A percentile compares a stretch with the other conserved stretches of the same genome.
Conservation (phyloP, 345 rosid species). For the Populus davidiana region DNA sequence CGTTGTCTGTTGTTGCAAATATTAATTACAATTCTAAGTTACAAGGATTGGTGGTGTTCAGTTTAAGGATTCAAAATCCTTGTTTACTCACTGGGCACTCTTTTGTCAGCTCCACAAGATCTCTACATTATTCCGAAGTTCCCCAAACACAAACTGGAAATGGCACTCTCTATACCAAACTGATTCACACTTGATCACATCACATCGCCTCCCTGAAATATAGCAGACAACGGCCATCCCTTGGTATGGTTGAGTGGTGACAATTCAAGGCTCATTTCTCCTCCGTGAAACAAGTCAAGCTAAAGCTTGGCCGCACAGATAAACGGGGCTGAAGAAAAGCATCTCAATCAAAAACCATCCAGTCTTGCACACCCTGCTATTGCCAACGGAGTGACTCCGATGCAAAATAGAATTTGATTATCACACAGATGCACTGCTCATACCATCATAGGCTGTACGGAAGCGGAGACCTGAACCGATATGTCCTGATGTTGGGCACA, state of each 20-base stretch:
- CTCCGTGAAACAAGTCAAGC: too few relatives aligned
- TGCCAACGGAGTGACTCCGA: constrained; percentile 6
- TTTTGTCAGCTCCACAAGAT: background rate
- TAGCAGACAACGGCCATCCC: background rate
- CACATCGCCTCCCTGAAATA: background rate
- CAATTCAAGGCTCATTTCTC: background rate
- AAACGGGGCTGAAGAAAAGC: background rate
- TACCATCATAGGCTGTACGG: constrained; percentile 55
- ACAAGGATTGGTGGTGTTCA: background rate
- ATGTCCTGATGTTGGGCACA: constrained; percentile 64
- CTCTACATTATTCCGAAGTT: background rate
- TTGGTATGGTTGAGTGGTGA: background rate
- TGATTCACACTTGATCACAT: background rate
- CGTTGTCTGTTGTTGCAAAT: background rate
- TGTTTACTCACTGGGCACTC: background rate
- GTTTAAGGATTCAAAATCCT: background rate
- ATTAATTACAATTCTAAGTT: background rate
- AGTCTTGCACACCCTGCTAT: constrained; percentile 2
- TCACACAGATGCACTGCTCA: constrained; percentile 24
- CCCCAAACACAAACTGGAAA: background rate
- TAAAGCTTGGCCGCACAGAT: background rate
- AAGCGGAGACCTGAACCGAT: constrained; percentile 72
- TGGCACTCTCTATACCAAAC: background rate
- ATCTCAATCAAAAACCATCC: background rate
- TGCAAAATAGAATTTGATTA: constrained; percentile 22